Evolutionary conservation across 371 early-diverging fungal genomes (phyloP).

Genomic region (Entomophthora muscae): DNA sequence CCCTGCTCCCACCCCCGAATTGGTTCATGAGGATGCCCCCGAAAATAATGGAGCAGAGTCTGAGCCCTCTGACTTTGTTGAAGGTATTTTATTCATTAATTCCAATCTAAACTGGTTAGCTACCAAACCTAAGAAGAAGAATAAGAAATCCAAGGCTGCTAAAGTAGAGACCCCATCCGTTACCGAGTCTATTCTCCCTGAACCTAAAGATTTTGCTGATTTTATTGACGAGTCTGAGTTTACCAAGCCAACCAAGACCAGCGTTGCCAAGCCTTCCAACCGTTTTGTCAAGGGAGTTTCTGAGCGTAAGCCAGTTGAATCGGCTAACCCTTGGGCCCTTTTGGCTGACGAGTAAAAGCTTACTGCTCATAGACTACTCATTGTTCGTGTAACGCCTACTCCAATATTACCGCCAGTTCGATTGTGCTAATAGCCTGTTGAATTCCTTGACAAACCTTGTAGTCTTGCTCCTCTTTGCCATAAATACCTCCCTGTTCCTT

Average conservation of each 20-base stretch:
- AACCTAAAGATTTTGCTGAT: not conserved
- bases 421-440: no score
- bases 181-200: not conserved
- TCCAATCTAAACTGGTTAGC: not conserved
- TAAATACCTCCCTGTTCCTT: no score
- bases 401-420: not conserved
- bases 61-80: not conserved
- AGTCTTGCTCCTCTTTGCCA: not conserved
- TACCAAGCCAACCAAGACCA: not conserved
- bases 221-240: not conserved
- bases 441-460: not conserved
- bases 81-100: not conserved
- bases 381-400: not conserved
- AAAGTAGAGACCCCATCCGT: not conserved
- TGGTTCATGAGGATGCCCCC: not conserved
- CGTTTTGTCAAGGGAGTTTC: not conserved
- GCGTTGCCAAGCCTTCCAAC: not conserved
- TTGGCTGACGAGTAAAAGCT: not conserved
- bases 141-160: not conserved
- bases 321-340: not conserved
- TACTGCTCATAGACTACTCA: not conserved
- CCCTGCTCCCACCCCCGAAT: not conserved
- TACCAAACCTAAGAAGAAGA: not conserved
- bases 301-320: not conserved
- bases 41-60: not conserved